phyloP scores from a whole-genome alignment of 2,329 filamentous ascomycete species.

The Curvularia sp. region DNA sequence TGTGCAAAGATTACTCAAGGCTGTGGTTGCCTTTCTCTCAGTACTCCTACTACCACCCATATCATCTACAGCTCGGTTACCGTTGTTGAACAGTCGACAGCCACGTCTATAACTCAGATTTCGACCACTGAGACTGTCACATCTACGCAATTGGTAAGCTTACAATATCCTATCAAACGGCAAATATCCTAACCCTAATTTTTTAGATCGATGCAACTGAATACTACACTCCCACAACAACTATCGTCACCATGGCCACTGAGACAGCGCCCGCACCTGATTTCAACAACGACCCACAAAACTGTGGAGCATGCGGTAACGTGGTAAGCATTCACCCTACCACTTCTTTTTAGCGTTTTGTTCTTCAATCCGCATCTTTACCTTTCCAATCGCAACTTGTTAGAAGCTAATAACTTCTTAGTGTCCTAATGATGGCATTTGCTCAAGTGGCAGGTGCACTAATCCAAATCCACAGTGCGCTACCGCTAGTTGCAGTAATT shows the following conservation, averaged over 20 bases:
- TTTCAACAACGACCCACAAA: neutral
- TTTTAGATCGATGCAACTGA: neutral
- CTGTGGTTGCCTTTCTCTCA: constrained; percentile 2
- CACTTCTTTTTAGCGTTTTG: too few relatives aligned
- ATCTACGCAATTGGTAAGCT: neutral
- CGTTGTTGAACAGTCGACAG: neutral
- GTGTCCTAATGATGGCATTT: too few relatives aligned
- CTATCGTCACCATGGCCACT: neutral
- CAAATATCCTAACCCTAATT: neutral
- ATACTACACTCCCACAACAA: neutral
- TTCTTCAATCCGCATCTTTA: too few relatives aligned
- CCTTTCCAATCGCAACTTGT: too few relatives aligned
- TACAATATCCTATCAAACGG: neutral
- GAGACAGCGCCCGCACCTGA: neutral
- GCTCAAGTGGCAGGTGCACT: neutral
- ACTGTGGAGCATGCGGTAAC: constrained; percentile 5
- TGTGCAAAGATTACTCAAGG: neutral
- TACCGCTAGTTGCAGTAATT: neutral
- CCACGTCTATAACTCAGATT: neutral
- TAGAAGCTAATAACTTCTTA: neutral
- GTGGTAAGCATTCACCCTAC: neutral
- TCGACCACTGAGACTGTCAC: neutral
- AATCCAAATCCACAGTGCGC: neutral
- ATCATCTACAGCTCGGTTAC: neutral
- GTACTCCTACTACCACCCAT: neutral